Percentiles rank a stretch among this genome's conserved stretches.
These are phyloP conservation scores for Aureobasidium sp. DNA, from an alignment of 2,329 filamentous ascomycete genomes.

Conservation along the genomic window DNA sequence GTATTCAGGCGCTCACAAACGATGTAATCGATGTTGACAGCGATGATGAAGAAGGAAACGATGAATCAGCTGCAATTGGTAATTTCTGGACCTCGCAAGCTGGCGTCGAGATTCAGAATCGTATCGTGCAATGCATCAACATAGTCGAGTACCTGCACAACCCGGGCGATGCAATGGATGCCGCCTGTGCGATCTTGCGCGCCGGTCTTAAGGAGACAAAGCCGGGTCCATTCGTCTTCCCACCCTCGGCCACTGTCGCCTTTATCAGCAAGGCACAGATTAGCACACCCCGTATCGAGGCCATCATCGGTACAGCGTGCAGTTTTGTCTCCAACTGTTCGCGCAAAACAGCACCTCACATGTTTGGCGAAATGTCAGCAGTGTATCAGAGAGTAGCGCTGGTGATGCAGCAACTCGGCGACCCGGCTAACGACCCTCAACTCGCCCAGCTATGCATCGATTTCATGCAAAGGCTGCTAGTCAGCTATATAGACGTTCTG, in stretches of 20 bases:
- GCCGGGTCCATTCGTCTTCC: slow-evolving; percentile 69
- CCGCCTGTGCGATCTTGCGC: slow-evolving; percentile 61
- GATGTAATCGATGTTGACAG: slow-evolving; percentile 57
- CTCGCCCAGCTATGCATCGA: slow-evolving; percentile 67
- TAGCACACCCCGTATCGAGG: slow-evolving; percentile 57
- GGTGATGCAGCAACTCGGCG: slow-evolving; percentile 54
- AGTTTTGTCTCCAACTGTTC: slow-evolving; percentile 49
- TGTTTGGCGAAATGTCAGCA: slow-evolving; percentile 40
- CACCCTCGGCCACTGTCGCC: slow-evolving; percentile 54
- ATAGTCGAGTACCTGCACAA: slow-evolving; percentile 46
- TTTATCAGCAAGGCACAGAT: slow-evolving; percentile 48
- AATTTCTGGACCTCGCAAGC: slow-evolving; percentile 42
- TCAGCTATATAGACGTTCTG: slow-evolving; percentile 52
- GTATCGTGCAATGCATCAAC: slow-evolving; percentile 43
- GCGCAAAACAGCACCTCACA: slow-evolving; percentile 27
- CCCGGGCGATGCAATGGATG: slow-evolving; percentile 61
- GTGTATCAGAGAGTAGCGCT: slow-evolving; percentile 55
- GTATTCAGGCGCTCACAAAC: slow-evolving; percentile 60
- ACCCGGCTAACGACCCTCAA: slow-evolving; percentile 58
- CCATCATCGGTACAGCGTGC: slow-evolving; percentile 62
- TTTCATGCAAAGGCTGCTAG: slow-evolving; percentile 56
- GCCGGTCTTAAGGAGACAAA: slow-evolving; percentile 67
- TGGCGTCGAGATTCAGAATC: slow-evolving; percentile 42
- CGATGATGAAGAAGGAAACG: slow-evolving; percentile 29
- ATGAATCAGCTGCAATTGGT: slow-evolving; percentile 17